Conservation (phyloP, 345 rosid species). For the Eucalyptus cloeziana region DNA sequence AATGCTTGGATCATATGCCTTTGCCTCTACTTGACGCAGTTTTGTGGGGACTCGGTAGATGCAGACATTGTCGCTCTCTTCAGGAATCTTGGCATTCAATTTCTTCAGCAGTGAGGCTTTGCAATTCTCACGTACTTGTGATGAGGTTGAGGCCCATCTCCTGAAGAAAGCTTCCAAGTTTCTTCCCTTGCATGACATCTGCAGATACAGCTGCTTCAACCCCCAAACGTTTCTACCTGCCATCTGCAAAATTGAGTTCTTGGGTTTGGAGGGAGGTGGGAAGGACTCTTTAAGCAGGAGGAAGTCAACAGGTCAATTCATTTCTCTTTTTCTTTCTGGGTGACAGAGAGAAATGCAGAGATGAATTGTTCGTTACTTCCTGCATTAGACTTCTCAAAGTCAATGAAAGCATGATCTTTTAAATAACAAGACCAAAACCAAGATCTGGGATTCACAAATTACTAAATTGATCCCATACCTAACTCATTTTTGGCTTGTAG, state of each 20-base stretch:
- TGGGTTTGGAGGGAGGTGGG: not conserved
- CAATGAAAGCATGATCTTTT: not conserved
- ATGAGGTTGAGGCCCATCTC: not conserved
- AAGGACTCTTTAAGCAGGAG: not conserved
- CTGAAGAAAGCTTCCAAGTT: not conserved
- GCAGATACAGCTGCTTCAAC: not conserved
- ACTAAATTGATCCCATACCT: not conserved
- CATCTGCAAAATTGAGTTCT: not conserved
- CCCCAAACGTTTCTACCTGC: not conserved
- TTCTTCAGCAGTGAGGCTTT: not conserved
- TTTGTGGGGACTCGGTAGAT: constrained; percentile 10
- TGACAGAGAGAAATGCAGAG: not conserved
- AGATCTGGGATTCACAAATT: not conserved
- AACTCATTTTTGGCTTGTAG: not conserved
- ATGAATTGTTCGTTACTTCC: not conserved
- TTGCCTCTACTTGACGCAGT: not conserved
- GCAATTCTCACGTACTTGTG: not conserved
- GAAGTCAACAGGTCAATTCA: not conserved
- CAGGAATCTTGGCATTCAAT: not conserved
- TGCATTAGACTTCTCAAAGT: not conserved
- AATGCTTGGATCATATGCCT: constrained; percentile 8
- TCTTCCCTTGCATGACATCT: not conserved
- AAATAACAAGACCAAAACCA: not conserved
- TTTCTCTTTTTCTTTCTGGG: not conserved
- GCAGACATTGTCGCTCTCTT: not conserved